phyloP scores from a whole-genome alignment of 2,329 filamentous ascomycete genomes.

The Drechslerella stenobrocha region DNA sequence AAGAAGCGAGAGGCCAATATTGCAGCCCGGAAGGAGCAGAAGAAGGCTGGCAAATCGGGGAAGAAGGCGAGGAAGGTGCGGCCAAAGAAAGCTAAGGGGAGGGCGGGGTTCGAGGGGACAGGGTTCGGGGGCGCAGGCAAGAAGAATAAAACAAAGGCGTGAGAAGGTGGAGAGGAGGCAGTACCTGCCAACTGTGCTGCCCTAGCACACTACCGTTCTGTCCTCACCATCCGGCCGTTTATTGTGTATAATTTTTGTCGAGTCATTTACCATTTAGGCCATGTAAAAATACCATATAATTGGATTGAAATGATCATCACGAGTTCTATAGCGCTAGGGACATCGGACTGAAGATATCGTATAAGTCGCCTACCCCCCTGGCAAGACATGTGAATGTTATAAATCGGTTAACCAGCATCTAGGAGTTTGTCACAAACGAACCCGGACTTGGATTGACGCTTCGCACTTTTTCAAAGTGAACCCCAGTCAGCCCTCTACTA shows the following conservation, averaged over 20 bases:
- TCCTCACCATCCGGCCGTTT: conserved; percentile 4
- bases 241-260: conserved; percentile 15
- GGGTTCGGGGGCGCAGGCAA: conserved; percentile 63
- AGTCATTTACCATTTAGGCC: neutral
- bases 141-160: conserved; percentile 56
- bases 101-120: conserved; percentile 66
- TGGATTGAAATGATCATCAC: no score
- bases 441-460: no score
- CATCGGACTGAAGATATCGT: no score
- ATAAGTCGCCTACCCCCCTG: no score
- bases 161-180: conserved; percentile 7
- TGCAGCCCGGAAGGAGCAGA: conserved; percentile 69
- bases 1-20: conserved; percentile 81
- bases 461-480: no score
- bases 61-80: conserved; percentile 62
- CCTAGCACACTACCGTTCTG: neutral
- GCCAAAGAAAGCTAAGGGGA: conserved; percentile 56
- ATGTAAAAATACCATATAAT: neutral
- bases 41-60: conserved; percentile 66
- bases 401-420: no score
- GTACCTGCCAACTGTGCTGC: neutral
- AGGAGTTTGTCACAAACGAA: no score
- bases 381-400: no score
- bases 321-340: no score
- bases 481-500: neutral